phyloP scores from a whole-genome alignment of 345 rosid species.

The Combretum micranthum region DNA sequence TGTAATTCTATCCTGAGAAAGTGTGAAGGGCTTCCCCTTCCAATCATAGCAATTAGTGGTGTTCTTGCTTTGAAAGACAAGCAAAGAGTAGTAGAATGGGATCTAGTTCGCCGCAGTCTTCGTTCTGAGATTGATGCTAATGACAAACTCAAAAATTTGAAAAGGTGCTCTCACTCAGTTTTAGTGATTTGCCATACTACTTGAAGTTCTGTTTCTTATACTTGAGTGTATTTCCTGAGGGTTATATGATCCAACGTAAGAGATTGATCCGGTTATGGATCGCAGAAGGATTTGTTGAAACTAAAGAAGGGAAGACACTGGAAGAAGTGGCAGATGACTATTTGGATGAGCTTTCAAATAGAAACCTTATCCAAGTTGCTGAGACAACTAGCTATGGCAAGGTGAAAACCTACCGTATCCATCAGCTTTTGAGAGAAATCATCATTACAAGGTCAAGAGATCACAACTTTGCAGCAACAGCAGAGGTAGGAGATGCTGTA shows the following conservation, averaged over 20 bases:
- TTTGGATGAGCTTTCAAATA: slow-evolving; percentile 12
- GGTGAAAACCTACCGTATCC: slow-evolving; percentile 9
- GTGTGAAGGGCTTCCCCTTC: slow-evolving; percentile 22
- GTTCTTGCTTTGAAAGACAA: slow-evolving; percentile 17
- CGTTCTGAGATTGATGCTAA: slow-evolving; percentile 5
- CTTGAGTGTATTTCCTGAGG: slow-evolving; percentile 18
- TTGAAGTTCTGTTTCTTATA: slow-evolving; percentile 14
- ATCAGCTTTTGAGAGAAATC: slow-evolving; percentile 12
- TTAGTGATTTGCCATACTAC: not conserved
- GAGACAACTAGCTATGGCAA: slow-evolving; percentile 3
- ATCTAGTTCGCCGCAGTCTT: slow-evolving; percentile 10
- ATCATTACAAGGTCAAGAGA: slow-evolving; percentile 5
- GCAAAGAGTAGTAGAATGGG: slow-evolving; percentile 15
- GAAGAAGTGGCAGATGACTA: slow-evolving; percentile 19
- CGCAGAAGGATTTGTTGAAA: slow-evolving; percentile 16
- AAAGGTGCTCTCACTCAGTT: not conserved
- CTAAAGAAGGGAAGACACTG: not conserved
- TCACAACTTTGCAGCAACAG: slow-evolving; percentile 2
- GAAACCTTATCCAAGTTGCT: slow-evolving; percentile 12
- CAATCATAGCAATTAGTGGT: slow-evolving; percentile 24
- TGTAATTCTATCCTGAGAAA: slow-evolving; percentile 7
- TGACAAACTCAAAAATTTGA: not conserved
- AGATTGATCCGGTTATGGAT: slow-evolving; percentile 13
- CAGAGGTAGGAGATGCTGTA: not conserved
- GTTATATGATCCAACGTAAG: slow-evolving; percentile 1